phyloP scores from a whole-genome alignment of 768 basidiomycete species.

The Agrocybe pediades region DNA sequence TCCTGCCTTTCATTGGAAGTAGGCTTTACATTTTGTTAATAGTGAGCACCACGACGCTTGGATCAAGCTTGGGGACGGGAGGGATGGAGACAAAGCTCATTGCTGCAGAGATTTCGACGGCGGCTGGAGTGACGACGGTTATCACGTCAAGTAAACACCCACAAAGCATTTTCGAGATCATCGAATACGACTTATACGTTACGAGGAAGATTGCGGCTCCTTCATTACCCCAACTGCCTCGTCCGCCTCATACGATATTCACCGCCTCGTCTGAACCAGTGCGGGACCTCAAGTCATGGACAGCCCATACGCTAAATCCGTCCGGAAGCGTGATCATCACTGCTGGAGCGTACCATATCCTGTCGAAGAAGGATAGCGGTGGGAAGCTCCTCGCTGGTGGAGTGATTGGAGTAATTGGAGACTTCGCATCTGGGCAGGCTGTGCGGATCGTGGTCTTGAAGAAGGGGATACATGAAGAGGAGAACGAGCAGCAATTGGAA shows the following conservation, averaged over 20 bases:
- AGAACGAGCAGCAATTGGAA: slow-evolving; percentile 15
- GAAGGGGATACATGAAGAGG: slow-evolving; percentile 25
- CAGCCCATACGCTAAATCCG: slow-evolving; percentile 90
- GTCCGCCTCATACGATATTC: slow-evolving; percentile 91
- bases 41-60: slow-evolving; percentile 94
- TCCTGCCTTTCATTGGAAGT: neutral
- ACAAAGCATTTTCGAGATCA: slow-evolving; percentile 73
- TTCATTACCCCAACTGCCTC: slow-evolving; percentile 5
- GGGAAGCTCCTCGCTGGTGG: slow-evolving; percentile 92
- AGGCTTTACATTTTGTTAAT: slow-evolving; percentile 2
- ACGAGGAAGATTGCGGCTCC: slow-evolving; percentile 32
- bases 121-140: slow-evolving; percentile 90
- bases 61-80: slow-evolving; percentile 92
- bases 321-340: slow-evolving; percentile 90
- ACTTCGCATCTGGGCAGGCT: slow-evolving; percentile 93
- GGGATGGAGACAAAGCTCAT: slow-evolving; percentile 99
- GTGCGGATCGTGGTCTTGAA: slow-evolving; percentile 73
- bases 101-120: slow-evolving; percentile 96
- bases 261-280: slow-evolving; percentile 70
- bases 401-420: slow-evolving; percentile 82
- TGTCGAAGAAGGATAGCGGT: slow-evolving; percentile 84
- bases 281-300: slow-evolving; percentile 93
- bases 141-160: slow-evolving; percentile 86
- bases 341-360: slow-evolving; percentile 82
- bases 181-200: slow-evolving; percentile 65